Evolutionary conservation across 225 moss, liverwort and hornwort species (phyloP).

Genomic region (Pseudoscleropodium purum): DNA sequence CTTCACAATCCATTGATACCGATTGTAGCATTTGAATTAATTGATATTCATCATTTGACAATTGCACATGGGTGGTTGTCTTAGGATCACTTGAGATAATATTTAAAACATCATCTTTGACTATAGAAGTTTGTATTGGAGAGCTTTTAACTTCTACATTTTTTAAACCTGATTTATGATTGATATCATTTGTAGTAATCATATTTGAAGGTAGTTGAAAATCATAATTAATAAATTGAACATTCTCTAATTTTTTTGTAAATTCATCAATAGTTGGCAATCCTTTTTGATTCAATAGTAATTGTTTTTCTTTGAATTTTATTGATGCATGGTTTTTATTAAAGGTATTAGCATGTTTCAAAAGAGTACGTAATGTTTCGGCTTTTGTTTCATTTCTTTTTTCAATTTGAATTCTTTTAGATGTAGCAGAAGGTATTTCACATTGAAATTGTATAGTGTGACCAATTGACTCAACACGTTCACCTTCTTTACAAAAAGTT

Average conservation of each 20-base stretch:
- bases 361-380: not conserved
- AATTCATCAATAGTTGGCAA: not conserved
- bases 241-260: not conserved
- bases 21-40: not conserved
- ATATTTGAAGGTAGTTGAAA: not conserved
- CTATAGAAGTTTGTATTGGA: not conserved
- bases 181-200: not conserved
- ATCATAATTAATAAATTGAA: not conserved
- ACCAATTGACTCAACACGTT: not conserved
- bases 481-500: not conserved
- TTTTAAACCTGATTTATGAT: not conserved
- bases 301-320: not conserved
- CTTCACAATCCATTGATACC: not conserved
- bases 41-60: not conserved
- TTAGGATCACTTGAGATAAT: not conserved
- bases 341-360: slow-evolving; percentile 27
- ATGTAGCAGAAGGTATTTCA: not conserved
- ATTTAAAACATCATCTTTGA: not conserved
- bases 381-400: not conserved
- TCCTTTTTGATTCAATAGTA: not conserved
- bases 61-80: not conserved
- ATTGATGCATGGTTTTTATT: not conserved
- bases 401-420: not conserved
- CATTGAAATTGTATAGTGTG: not conserved
- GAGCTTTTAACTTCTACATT: not conserved